These are phyloP conservation scores for Tagetes patula DNA, from an alignment of 129 eudicot species.

Conservation along the genomic window DNA sequence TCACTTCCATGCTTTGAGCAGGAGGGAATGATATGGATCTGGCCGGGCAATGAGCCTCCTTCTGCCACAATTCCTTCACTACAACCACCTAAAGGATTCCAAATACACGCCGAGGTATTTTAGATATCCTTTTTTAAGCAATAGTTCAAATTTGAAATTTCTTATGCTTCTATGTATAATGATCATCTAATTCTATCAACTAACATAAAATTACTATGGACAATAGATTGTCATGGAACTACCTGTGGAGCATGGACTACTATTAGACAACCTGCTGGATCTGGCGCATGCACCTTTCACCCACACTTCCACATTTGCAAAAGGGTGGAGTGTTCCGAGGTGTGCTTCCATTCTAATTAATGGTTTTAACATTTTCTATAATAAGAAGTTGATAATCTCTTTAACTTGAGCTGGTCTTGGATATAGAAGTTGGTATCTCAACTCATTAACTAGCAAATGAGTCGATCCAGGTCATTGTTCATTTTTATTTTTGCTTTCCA, in stretches of 20 bases:
- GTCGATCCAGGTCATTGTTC: background rate
- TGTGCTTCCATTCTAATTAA: conserved; percentile 20
- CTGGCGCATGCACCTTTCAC: conserved; percentile 98
- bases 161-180: background rate
- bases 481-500: background rate
- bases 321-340: conserved; percentile 99
- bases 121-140: background rate
- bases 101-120: conserved; percentile 92
- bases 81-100: conserved; percentile 82
- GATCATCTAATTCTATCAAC: background rate
- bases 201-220: conserved; percentile 8
- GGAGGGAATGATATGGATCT: conserved; percentile 97
- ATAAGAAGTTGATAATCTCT: background rate
- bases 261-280: conserved; percentile 90
- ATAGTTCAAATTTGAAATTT: background rate
- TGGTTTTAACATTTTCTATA: background rate
- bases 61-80: conserved; percentile 72
- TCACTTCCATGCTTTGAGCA: conserved; percentile 85
- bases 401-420: background rate
- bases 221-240: conserved; percentile 93
- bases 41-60: conserved; percentile 95
- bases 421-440: background rate
- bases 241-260: conserved; percentile 97
- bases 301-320: conserved; percentile 95
- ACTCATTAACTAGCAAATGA: background rate